These are phyloP conservation scores for Leucocoprinus birnbaumii DNA, from an alignment of 768 basidiomycete genomes.

Conservation along the genomic window DNA sequence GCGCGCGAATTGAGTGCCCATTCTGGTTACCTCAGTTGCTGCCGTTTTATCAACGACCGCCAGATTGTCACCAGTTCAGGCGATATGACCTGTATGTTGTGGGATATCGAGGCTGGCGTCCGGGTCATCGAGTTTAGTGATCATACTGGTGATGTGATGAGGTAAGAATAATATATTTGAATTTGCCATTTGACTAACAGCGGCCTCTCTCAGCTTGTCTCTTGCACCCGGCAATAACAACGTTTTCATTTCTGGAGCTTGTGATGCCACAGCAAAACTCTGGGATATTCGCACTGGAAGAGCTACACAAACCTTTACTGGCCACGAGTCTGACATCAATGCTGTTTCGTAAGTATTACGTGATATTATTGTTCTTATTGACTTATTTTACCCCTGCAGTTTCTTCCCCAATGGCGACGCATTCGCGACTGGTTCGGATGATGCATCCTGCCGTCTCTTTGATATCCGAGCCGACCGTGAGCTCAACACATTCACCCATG, in stretches of 20 bases:
- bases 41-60: slow-evolving; percentile 97
- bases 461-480: slow-evolving; percentile 98
- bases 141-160: slow-evolving; percentile 99
- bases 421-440: slow-evolving; percentile 97
- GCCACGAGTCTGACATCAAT: slow-evolving; percentile 99
- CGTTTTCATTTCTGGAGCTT: slow-evolving; percentile 98
- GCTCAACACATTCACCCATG: slow-evolving; percentile 94
- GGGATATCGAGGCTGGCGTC: slow-evolving; percentile 98
- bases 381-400: slow-evolving; percentile 41
- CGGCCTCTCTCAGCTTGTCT: slow-evolving; percentile 63
- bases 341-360: slow-evolving; percentile 82
- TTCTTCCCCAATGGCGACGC: slow-evolving; percentile 99
- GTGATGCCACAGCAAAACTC: slow-evolving; percentile 96
- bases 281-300: slow-evolving; percentile 99
- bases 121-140: slow-evolving; percentile 99
- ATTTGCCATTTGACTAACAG: slow-evolving; percentile 15
- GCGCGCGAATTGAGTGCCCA: slow-evolving; percentile 96
- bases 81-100: slow-evolving; percentile 99
- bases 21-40: slow-evolving; percentile 97
- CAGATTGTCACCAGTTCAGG: slow-evolving; percentile 98
- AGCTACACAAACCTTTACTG: slow-evolving; percentile 97
- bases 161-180: slow-evolving; percentile 46
- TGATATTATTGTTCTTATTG: slow-evolving; percentile 11
- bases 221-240: slow-evolving; percentile 85
- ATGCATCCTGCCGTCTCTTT: slow-evolving; percentile 97